Evolutionary conservation across 345 rosid species (phyloP).

Genomic region (Hirschfeldia incana): DNA sequence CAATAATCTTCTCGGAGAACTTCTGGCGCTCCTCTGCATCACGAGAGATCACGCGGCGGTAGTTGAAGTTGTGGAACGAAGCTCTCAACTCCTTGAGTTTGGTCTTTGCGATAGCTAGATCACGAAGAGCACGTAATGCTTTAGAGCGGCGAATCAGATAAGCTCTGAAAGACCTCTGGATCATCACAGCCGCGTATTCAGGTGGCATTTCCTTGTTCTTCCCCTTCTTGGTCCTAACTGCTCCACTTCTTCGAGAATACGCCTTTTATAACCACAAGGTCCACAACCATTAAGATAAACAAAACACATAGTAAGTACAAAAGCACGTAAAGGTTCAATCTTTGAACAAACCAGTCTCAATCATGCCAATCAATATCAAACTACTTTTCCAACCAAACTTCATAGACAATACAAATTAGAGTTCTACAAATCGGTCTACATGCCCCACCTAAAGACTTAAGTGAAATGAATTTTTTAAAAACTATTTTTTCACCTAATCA

Average conservation of each 20-base stretch:
- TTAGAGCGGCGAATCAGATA: slow-evolving; percentile 79
- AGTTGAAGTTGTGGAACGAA: slow-evolving; percentile 75
- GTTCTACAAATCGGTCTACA: neutral
- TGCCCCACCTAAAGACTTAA: neutral
- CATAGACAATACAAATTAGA: neutral
- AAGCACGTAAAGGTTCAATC: slow-evolving; percentile 20
- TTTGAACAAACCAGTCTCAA: slow-evolving; percentile 7
- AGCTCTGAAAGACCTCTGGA: slow-evolving; percentile 80
- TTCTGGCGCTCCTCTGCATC: slow-evolving; percentile 88
- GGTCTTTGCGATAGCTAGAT: slow-evolving; percentile 85
- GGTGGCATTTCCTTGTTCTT: slow-evolving; percentile 77
- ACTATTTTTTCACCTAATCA: neutral
- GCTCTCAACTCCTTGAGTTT: slow-evolving; percentile 88
- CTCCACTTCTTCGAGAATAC: slow-evolving; percentile 67
- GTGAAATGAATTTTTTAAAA: too few species aligned
- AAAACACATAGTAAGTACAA: neutral
- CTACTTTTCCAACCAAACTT: neutral
- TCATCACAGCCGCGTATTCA: slow-evolving; percentile 78
- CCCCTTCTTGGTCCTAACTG: slow-evolving; percentile 56
- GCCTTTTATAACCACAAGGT: slow-evolving; percentile 49
- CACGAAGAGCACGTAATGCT: slow-evolving; percentile 84
- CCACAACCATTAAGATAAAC: neutral
- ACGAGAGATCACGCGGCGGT: slow-evolving; percentile 65
- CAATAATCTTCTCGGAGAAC: slow-evolving; percentile 82
- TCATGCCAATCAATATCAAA: slow-evolving; percentile 4